These are phyloP conservation scores for Herpetomonas tarakana DNA, from an alignment of 208 protist species.

Conservation along the genomic window DNA sequence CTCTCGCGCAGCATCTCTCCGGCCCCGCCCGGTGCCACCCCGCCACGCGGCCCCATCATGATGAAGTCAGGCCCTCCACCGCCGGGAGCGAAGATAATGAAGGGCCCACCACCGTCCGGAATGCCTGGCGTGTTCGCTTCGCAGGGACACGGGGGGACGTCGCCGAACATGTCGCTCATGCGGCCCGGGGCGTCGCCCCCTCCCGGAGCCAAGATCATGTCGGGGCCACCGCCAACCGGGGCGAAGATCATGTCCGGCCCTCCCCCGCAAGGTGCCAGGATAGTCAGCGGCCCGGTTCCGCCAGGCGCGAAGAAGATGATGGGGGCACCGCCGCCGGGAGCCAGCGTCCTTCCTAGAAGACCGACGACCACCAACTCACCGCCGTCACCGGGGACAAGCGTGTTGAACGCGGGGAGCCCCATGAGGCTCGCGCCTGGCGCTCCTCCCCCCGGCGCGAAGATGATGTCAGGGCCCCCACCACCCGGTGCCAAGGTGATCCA, in stretches of 20 bases:
- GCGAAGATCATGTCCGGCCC: conserved; percentile 30
- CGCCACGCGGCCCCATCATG: conserved; percentile 7
- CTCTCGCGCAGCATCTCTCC: conserved; percentile 6
- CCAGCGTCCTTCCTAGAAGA: too few relatives aligned
- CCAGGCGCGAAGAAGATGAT: conserved; percentile 27
- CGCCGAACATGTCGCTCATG: neutral
- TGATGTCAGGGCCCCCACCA: conserved; percentile 26
- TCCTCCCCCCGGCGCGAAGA: conserved; percentile 30
- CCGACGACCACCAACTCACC: too few relatives aligned
- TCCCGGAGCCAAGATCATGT: conserved; percentile 41
- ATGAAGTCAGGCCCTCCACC: conserved; percentile 17
- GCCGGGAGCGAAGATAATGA: conserved; percentile 42
- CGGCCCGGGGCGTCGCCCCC: conserved; percentile 25
- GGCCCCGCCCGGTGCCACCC: neutral
- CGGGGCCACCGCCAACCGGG: conserved; percentile 33
- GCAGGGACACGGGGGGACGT: neutral
- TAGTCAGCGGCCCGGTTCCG: conserved; percentile 43
- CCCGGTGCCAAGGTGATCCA: conserved; percentile 41
- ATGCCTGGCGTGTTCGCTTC: conserved; percentile 10
- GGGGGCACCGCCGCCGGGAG: conserved; percentile 9
- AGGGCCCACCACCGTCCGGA: conserved; percentile 35
- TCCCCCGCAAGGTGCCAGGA: conserved; percentile 30
- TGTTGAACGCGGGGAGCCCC: too few relatives aligned
- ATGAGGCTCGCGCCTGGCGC: too few relatives aligned
- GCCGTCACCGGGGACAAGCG: too few relatives aligned